Conservation (phyloP, 129 eudicot genomes). For the Saposhnikovia divaricata region DNA sequence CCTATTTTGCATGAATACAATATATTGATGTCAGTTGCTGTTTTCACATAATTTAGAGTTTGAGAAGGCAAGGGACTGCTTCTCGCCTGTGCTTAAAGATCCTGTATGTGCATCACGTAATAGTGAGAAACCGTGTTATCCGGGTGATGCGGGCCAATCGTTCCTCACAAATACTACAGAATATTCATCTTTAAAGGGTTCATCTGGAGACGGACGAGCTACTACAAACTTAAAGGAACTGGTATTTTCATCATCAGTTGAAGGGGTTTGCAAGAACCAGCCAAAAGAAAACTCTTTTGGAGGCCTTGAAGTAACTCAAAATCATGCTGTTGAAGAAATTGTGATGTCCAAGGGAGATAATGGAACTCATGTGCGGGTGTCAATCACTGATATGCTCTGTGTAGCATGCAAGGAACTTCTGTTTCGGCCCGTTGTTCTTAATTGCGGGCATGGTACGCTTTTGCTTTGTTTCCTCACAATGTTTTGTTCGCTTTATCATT, state of each 20-base stretch:
- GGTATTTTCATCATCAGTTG: neutral
- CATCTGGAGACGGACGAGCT: neutral
- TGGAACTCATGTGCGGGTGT: slow-evolving; percentile 26
- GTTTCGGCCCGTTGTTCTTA: slow-evolving; percentile 57
- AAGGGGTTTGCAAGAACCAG: slow-evolving; percentile 4
- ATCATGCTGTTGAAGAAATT: slow-evolving; percentile 21
- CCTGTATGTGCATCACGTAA: slow-evolving; percentile 18
- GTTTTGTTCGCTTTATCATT: neutral
- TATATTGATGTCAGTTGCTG: slow-evolving; percentile 3
- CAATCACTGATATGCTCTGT: slow-evolving; percentile 53
- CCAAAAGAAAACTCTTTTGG: slow-evolving; percentile 7
- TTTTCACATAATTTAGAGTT: slow-evolving; percentile 33
- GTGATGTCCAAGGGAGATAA: slow-evolving; percentile 6
- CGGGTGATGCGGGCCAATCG: slow-evolving; percentile 14
- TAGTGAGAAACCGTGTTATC: slow-evolving; percentile 17
- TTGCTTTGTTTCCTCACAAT: neutral
- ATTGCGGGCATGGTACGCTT: slow-evolving; percentile 73
- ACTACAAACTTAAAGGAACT: neutral
- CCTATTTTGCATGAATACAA: neutral
- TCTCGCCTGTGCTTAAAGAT: slow-evolving; percentile 44
- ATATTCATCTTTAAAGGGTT: slow-evolving; percentile 11
- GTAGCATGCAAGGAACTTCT: slow-evolving; percentile 52
- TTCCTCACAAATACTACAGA: slow-evolving; percentile 12
- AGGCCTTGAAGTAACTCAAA: slow-evolving; percentile 9
- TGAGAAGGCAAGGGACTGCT: slow-evolving; percentile 31